Evolutionary conservation across 1,284 basidiomycete genomes (phyloP), one percentile per base, ranked within the genome.

Genomic region (Tranzscheliella williamsii): DNA sequence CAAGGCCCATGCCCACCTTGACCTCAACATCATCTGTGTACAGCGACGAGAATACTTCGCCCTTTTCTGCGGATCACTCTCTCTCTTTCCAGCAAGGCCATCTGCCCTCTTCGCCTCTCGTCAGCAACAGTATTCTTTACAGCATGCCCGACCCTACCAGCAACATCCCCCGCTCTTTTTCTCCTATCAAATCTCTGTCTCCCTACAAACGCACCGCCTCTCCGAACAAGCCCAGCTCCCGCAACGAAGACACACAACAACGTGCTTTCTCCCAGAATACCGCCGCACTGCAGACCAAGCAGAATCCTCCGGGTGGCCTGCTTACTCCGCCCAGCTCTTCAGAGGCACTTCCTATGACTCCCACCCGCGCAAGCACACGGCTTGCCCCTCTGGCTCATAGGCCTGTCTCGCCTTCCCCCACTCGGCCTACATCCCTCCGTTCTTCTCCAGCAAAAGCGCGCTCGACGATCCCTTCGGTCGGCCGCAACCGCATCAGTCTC

Each of bases 121-220:
- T 50, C 32, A 46, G 46, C 27, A 62, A 62, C 34, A 55, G 48
- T 44, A 50, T 55, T 24, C 52, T 62, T 30, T 62, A 62, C 58
- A 62, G 55, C 33, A 30, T 62, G 16, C 58, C 58, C 5, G 58
- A 62, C 20, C 58, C 58, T 4, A 62, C 58, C 8, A 18, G 55
- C 31, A 42, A 42, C 22, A 32, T 62, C 9, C 43, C 50, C 13
- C 13, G 26, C 17, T 27, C 38, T 1, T 16, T 42, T 3, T 54
- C 7, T 35, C 51, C 57, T 1, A 38, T 36, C 37, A 50, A 54
- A 33, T 27, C 26, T 8, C 15, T 15, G 26, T 27, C 2, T 12
- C 45, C 2, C 52, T 60, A 18, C 42, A 8, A 33, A 8, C 35
- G 35, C 12, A 37, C 35, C 17, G 16, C 36, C 1, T 42, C 58